Evolutionary conservation across 1,284 basidiomycete genomes (phyloP).

Genomic region (Vanrija sp.): DNA sequence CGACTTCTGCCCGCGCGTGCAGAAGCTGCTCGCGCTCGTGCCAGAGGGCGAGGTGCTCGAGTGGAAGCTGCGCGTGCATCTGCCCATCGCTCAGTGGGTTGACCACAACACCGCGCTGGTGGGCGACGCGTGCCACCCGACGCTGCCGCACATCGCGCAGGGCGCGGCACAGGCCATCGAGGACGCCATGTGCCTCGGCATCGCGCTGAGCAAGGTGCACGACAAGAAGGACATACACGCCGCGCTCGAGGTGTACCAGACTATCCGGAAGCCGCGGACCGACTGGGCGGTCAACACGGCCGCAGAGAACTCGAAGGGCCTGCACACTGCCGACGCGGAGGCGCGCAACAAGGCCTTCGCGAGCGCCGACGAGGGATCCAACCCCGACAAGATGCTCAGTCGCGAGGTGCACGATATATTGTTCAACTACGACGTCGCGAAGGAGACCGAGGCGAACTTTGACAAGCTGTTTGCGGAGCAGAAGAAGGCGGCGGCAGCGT

Average conservation of each 20-base stretch:
- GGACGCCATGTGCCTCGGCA: slow-evolving; percentile 45
- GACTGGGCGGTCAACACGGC: slow-evolving; percentile 44
- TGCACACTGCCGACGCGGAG: slow-evolving; percentile 36
- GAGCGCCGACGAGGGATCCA: slow-evolving; percentile 22
- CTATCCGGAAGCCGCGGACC: slow-evolving; percentile 44
- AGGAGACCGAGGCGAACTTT: slow-evolving; percentile 25
- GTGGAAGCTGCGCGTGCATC: slow-evolving; percentile 47
- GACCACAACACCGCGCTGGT: slow-evolving; percentile 33
- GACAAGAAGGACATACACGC: slow-evolving; percentile 39
- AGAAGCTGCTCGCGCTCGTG: slow-evolving; percentile 44
- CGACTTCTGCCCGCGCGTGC: slow-evolving; percentile 44
- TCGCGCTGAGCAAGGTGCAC: slow-evolving; percentile 39
- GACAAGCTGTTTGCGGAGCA: slow-evolving; percentile 12
- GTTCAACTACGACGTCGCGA: slow-evolving; percentile 25
- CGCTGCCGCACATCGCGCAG: slow-evolving; percentile 42
- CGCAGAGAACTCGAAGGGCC: slow-evolving; percentile 43
- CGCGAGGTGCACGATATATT: slow-evolving; percentile 27
- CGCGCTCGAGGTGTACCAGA: slow-evolving; percentile 43
- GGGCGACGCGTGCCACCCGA: slow-evolving; percentile 43
- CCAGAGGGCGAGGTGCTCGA: slow-evolving; percentile 45
- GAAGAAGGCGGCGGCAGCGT: too few species aligned
- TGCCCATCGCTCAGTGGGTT: slow-evolving; percentile 43
- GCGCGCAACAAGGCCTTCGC: slow-evolving; percentile 28
- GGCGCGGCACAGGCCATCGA: slow-evolving; percentile 49
- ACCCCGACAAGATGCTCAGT: slow-evolving; percentile 52